These are phyloP conservation scores for Karstenula rhodostoma DNA, from an alignment of 2,329 filamentous ascomycete species.

Conservation along the genomic window DNA sequence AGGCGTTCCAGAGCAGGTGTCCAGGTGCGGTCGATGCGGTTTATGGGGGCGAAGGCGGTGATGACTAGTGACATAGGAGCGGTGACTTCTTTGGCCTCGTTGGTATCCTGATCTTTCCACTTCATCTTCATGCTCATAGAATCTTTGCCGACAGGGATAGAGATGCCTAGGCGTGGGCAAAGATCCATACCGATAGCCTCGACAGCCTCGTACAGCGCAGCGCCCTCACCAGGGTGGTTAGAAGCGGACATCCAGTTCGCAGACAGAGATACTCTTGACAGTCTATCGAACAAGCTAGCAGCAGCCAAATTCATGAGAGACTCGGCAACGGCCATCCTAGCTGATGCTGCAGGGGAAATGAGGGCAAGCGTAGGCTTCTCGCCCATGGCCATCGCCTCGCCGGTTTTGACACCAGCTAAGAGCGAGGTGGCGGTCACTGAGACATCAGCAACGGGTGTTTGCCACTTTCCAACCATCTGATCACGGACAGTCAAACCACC, in stretches of 20 bases:
- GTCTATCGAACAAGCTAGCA: conserved; percentile 73
- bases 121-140: conserved; percentile 99
- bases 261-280: conserved; percentile 84
- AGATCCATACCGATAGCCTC: conserved; percentile 92
- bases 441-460: conserved; percentile 91
- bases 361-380: conserved; percentile 89
- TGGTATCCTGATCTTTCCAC: conserved; percentile 77
- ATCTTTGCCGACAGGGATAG: conserved; percentile 96
- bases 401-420: conserved; percentile 73
- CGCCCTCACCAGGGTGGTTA: conserved; percentile 89
- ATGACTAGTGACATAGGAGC: conserved; percentile 91
- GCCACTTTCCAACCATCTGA: conserved; percentile 97
- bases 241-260: conserved; percentile 99
- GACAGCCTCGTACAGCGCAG: conserved; percentile 91
- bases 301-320: conserved; percentile 92
- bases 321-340: conserved; percentile 95
- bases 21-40: conserved; percentile 87
- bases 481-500: conserved; percentile 88
- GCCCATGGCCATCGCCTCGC: conserved; percentile 98
- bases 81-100: conserved; percentile 82
- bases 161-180: conserved; percentile 87
- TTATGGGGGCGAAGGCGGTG: conserved; percentile 86
- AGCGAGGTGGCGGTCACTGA: conserved; percentile 90
- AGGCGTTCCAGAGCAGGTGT: conserved; percentile 84
- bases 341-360: conserved; percentile 88